phyloP scores from a whole-genome alignment of 345 rosid genomes.

The Excoecaria agallocha region DNA sequence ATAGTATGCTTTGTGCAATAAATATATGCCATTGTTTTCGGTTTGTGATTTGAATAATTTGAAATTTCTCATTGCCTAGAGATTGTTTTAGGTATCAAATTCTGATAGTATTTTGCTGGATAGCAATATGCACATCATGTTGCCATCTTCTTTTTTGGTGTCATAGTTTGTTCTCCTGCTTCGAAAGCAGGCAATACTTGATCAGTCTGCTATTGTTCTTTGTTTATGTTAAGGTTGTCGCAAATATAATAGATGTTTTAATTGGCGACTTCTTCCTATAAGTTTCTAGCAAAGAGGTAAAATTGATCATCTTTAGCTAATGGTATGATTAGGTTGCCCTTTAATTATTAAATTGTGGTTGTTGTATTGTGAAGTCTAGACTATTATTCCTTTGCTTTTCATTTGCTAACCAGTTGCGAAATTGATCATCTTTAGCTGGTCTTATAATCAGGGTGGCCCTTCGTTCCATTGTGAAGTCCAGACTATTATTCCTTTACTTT shows the following conservation, averaged over 20 bases:
- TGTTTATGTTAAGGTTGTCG: neutral
- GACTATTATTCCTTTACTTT: neutral
- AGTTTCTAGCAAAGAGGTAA: neutral
- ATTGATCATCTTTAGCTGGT: neutral
- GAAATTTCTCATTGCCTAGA: neutral
- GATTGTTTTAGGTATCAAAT: neutral
- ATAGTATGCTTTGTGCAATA: neutral
- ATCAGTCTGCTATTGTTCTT: neutral
- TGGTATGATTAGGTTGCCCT: neutral
- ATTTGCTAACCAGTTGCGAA: constrained; percentile 8
- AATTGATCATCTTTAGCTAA: neutral
- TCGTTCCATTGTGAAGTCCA: neutral
- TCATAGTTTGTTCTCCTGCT: too few relatives aligned
- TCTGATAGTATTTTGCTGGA: neutral
- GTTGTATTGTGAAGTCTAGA: neutral
- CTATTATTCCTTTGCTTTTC: neutral
- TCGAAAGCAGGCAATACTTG: neutral
- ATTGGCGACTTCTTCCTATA: neutral
- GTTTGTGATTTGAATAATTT: neutral
- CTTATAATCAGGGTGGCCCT: neutral
- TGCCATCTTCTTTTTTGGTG: neutral
- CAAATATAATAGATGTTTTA: neutral
- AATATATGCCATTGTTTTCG: neutral
- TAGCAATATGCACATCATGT: neutral
- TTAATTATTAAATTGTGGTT: neutral